Conservation (phyloP, 345 rosid genomes). For the Dovyalis caffra region DNA sequence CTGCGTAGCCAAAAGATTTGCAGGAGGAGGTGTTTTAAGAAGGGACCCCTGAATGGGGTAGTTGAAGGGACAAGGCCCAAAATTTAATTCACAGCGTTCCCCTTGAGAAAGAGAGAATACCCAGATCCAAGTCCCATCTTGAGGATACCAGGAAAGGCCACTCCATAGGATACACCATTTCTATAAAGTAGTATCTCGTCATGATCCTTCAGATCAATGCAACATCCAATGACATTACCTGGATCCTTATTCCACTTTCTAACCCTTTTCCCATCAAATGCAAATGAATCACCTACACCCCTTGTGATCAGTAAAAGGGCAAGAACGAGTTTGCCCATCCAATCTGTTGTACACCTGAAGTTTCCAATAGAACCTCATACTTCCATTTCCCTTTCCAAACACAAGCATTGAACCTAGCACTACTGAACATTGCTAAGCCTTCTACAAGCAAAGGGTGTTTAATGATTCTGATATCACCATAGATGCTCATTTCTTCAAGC, state of each 20-base stretch:
- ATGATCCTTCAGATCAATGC: slow-evolving; percentile 69
- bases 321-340: slow-evolving; percentile 94
- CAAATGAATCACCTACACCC: slow-evolving; percentile 99
- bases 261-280: slow-evolving; percentile 92
- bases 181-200: slow-evolving; percentile 78
- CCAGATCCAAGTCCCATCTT: slow-evolving; percentile 80
- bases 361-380: slow-evolving; percentile 91
- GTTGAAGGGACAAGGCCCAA: slow-evolving; percentile 80
- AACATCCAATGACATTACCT: slow-evolving; percentile 93
- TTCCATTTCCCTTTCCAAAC: slow-evolving; percentile 98
- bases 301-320: slow-evolving; percentile 86
- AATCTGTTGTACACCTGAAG: slow-evolving; percentile 85
- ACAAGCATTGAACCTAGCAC: slow-evolving; percentile 77
- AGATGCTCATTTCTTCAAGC: slow-evolving; percentile 68
- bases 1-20: slow-evolving; percentile 40
- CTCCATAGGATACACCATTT: slow-evolving; percentile 78
- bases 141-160: slow-evolving; percentile 71
- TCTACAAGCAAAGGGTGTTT: slow-evolving; percentile 76
- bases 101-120: slow-evolving; percentile 91
- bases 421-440: slow-evolving; percentile 87
- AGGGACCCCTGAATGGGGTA: slow-evolving; percentile 60
- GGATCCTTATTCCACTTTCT: slow-evolving; percentile 85
- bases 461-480: slow-evolving; percentile 70
- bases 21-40: slow-evolving; percentile 64
- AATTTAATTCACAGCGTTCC: slow-evolving; percentile 82